Percentiles rank a stretch among this genome's conserved stretches.
These are phyloP conservation scores for Ophiostoma himal-ulmi DNA, from an alignment of 2,329 filamentous ascomycete genomes.

Conservation along the genomic window DNA sequence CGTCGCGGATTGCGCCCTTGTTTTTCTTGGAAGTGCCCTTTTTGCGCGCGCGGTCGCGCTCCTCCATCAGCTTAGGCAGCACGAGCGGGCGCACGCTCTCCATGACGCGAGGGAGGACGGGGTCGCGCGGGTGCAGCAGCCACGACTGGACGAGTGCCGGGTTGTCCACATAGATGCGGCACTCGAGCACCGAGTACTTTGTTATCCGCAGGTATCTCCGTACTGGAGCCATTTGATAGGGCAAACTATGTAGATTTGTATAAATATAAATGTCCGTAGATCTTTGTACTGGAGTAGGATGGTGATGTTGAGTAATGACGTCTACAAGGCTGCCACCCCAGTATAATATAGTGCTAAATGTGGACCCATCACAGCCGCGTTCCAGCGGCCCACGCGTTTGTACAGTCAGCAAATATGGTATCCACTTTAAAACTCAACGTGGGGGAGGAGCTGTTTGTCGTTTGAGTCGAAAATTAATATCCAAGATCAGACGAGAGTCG, in stretches of 20 bases:
- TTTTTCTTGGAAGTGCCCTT: constrained; percentile 58
- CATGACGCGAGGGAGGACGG: constrained; percentile 76
- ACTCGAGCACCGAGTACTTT: constrained; percentile 91
- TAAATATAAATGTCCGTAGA: too few species aligned
- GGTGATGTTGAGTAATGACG: constrained; percentile 9
- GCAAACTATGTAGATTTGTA: neutral
- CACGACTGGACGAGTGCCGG: constrained; percentile 77
- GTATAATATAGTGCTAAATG: neutral
- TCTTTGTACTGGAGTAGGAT: neutral
- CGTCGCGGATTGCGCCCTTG: constrained; percentile 76
- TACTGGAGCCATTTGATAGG: constrained; percentile 67
- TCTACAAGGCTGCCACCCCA: constrained; percentile 9
- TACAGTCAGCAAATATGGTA: neutral
- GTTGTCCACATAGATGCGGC: constrained; percentile 90
- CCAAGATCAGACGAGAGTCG: neutral
- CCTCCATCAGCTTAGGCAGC: constrained; percentile 84
- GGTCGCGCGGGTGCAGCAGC: constrained; percentile 70
- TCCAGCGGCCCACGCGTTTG: neutral
- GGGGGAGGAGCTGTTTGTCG: neutral
- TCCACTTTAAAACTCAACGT: constrained; percentile 21
- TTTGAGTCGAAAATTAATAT: neutral
- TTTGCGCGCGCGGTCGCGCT: constrained; percentile 61
- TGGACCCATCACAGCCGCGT: constrained; percentile 4
- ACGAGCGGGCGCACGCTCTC: constrained; percentile 79
- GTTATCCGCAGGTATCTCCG: constrained; percentile 87